A percentile compares a stretch with the other conserved stretches of the same genome.
Evolutionary conservation across 371 early-diverging fungal genomes (phyloP).

Genomic region (Mucor plumbeus): DNA sequence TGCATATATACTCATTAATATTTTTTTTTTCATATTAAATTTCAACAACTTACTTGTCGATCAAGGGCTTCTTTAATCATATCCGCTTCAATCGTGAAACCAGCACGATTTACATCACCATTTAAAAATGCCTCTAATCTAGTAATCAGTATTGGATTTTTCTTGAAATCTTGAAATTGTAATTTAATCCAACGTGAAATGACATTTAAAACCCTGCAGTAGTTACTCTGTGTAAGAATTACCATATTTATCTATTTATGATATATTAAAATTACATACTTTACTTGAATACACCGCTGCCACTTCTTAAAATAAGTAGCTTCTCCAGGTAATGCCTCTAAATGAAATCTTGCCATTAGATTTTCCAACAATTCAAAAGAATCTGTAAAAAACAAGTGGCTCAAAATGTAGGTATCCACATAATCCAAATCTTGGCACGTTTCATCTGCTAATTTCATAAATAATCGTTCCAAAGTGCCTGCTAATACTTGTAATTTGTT

Average conservation of each 20-base stretch:
- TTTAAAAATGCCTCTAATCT: slow-evolving; percentile 41
- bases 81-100: slow-evolving; percentile 39
- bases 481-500: slow-evolving; percentile 64
- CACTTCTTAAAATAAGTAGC: slow-evolving; percentile 61
- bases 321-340: slow-evolving; percentile 60
- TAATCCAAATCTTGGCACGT: slow-evolving; percentile 67
- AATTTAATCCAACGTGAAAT: slow-evolving; percentile 71
- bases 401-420: slow-evolving; percentile 64
- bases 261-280: slow-evolving; percentile 36
- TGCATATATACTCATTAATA: neutral
- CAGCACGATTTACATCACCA: slow-evolving; percentile 38
- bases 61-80: slow-evolving; percentile 40
- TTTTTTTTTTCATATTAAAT: no score
- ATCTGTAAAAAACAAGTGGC: slow-evolving; percentile 62
- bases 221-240: neutral
- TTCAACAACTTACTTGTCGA: slow-evolving; percentile 27
- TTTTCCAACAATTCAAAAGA: slow-evolving; percentile 64
- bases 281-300: slow-evolving; percentile 68
- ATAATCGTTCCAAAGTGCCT: slow-evolving; percentile 64
- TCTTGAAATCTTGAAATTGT: slow-evolving; percentile 66
- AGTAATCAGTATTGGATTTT: slow-evolving; percentile 43
- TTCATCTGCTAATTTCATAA: slow-evolving; percentile 70
- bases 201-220: slow-evolving; percentile 62
- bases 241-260: neutral
- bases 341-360: slow-evolving; percentile 61